These are phyloP conservation scores for Uronychia setigera DNA, from an alignment of 73 alveolate genomes.

Conservation along the genomic window DNA sequence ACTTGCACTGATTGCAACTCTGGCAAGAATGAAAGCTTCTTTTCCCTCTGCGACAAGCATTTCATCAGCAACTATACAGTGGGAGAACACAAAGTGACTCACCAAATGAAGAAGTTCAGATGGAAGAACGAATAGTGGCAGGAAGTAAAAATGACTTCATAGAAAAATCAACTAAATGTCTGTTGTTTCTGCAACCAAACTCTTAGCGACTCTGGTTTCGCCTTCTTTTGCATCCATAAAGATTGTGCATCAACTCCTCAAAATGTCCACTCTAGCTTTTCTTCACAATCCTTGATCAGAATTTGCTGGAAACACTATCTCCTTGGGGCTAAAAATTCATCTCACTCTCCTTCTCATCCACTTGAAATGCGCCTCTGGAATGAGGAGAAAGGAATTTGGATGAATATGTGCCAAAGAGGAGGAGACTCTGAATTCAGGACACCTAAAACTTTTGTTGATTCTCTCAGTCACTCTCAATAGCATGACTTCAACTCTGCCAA, in stretches of 20 bases:
- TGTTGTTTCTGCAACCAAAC: background rate
- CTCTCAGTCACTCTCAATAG: background rate
- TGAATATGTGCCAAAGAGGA: background rate
- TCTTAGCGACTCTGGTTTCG: background rate
- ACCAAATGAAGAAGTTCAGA: background rate
- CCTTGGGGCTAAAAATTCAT: background rate
- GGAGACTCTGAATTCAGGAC: background rate
- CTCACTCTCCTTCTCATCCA: background rate
- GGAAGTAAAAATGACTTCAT: background rate
- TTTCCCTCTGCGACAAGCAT: constrained; percentile 10
- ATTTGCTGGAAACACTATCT: background rate
- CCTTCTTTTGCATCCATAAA: constrained; percentile 7
- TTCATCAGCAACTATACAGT: constrained; percentile 1
- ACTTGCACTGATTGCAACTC: constrained; percentile 8
- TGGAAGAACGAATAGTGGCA: background rate
- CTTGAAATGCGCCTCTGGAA: constrained; percentile 5
- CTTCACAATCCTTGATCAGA: background rate
- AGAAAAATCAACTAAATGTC: background rate
- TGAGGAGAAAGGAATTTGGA: constrained; percentile 1
- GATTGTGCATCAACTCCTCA: background rate
- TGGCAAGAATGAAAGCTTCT: background rate
- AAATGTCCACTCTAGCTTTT: background rate
- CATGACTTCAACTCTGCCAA: background rate
- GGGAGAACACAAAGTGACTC: background rate
- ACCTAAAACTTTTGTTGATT: background rate